These are phyloP conservation scores for Kodamaea sagamina DNA, from an alignment of 805 yeast genomes.

Conservation along the genomic window DNA sequence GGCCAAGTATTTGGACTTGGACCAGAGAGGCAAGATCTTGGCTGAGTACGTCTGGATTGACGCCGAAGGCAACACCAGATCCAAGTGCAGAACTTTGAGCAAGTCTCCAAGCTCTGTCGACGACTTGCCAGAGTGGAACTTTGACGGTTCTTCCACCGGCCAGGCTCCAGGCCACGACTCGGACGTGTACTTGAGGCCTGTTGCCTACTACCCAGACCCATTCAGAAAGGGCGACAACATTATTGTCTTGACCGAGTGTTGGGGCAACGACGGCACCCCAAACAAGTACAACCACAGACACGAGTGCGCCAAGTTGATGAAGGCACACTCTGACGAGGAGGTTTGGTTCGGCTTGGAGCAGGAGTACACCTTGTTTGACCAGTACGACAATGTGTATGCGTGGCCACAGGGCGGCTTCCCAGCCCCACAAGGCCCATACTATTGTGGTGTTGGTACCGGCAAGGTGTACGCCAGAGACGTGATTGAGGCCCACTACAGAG, in stretches of 20 bases:
- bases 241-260: constrained; percentile 92
- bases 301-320: constrained; percentile 93
- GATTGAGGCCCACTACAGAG: constrained; percentile 98
- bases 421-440: constrained; percentile 99
- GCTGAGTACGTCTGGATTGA: constrained; percentile 99
- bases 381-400: constrained; percentile 86
- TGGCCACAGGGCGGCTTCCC: constrained; percentile 99
- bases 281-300: constrained; percentile 98
- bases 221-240: constrained; percentile 98
- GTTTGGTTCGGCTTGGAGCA: constrained; percentile 99
- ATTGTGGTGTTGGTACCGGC: constrained; percentile 99
- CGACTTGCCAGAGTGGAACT: constrained; percentile 98
- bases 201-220: constrained; percentile 91
- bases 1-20: constrained; percentile 78
- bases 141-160: constrained; percentile 97
- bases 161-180: constrained; percentile 99
- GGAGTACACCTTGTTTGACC: constrained; percentile 96
- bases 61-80: constrained; percentile 85
- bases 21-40: constrained; percentile 81
- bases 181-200: constrained; percentile 94
- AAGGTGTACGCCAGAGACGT: constrained; percentile 97
- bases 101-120: constrained; percentile 70
- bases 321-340: constrained; percentile 79
- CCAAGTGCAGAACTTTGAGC: constrained; percentile 86
- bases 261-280: constrained; percentile 98